phyloP scores from a whole-genome alignment of 208 protist genomes.

The Trypanosoma theileri region DNA sequence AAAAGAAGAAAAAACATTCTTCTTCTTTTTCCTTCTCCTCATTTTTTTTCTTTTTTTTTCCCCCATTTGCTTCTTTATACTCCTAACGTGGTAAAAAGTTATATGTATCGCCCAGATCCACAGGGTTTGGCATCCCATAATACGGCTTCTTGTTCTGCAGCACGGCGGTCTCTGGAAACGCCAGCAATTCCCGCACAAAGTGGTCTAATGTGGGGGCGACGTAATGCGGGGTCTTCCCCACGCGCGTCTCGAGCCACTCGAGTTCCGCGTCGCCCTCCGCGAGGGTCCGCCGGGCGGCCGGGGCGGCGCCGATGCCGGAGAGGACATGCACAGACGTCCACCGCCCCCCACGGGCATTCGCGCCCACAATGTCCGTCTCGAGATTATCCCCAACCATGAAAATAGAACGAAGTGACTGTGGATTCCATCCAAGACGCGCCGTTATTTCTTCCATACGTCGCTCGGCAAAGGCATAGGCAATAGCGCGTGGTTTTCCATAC shows the following conservation, averaged over 20 bases:
- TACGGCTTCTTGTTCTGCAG: slow-evolving; percentile 65
- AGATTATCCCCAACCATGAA: slow-evolving; percentile 90
- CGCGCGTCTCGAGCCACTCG: slow-evolving; percentile 66
- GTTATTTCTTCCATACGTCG: slow-evolving; percentile 41
- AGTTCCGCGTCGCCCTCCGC: slow-evolving; percentile 57
- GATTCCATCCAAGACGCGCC: slow-evolving; percentile 60
- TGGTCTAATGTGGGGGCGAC: slow-evolving; percentile 85
- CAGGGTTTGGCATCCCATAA: slow-evolving; percentile 75
- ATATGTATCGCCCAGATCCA: slow-evolving; percentile 68
- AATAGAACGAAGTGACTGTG: slow-evolving; percentile 49
- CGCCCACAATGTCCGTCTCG: slow-evolving; percentile 82
- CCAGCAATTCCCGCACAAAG: slow-evolving; percentile 82
- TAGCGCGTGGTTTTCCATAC: slow-evolving; percentile 85
- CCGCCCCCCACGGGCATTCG: slow-evolving; percentile 68
- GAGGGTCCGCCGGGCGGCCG: slow-evolving; percentile 58
- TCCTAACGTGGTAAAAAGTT: slow-evolving; percentile 30
- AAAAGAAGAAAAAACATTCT: slow-evolving; percentile 18
- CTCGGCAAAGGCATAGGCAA: slow-evolving; percentile 80
- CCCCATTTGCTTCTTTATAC: not conserved
- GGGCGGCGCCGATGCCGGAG: slow-evolving; percentile 62
- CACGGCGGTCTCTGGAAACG: slow-evolving; percentile 68
- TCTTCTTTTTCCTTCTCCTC: too few relatives aligned
- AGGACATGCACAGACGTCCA: slow-evolving; percentile 86
- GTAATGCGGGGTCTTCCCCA: slow-evolving; percentile 74
- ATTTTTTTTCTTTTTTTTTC: too few relatives aligned